Percentiles rank a stretch among this genome's conserved stretches.
Conservation (phyloP, 192 early-diverging fungal genomes). For the Coemansia sp. region DNA sequence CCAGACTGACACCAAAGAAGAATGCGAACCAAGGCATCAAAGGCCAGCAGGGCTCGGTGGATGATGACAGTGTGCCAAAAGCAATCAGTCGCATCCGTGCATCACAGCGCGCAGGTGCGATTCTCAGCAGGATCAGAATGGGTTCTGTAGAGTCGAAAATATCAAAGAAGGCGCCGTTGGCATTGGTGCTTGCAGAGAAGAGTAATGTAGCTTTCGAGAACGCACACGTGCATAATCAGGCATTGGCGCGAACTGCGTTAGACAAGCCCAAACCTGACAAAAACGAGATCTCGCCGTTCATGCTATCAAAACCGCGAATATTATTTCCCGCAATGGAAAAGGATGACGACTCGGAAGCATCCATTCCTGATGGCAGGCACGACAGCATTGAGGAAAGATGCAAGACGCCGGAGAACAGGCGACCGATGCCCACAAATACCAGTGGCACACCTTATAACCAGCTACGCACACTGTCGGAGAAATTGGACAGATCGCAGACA, state of each 20-base stretch:
- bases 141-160: not conserved
- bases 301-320: slow-evolving; percentile 22
- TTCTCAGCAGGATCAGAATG: slow-evolving; percentile 36
- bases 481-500: slow-evolving; percentile 22
- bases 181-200: not conserved
- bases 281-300: slow-evolving; percentile 30
- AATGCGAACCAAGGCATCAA: not conserved
- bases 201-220: not conserved
- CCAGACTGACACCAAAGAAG: slow-evolving; percentile 12
- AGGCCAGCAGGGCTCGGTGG: not conserved
- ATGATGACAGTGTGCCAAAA: slow-evolving; percentile 10
- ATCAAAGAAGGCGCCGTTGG: not conserved
- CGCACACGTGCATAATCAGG: not conserved
- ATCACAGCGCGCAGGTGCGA: slow-evolving; percentile 22
- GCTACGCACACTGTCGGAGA: slow-evolving; percentile 34
- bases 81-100: slow-evolving; percentile 31
- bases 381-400: not conserved
- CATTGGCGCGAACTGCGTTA: slow-evolving; percentile 11
- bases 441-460: slow-evolving; percentile 24
- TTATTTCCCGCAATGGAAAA: slow-evolving; percentile 1
- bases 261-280: slow-evolving; percentile 22
- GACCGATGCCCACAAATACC: not conserved
- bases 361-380: not conserved
- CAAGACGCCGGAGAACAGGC: slow-evolving; percentile 1
- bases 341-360: not conserved